phyloP scores from a whole-genome alignment of 345 rosid genomes.

The Psidium friedrichsthalianum region DNA sequence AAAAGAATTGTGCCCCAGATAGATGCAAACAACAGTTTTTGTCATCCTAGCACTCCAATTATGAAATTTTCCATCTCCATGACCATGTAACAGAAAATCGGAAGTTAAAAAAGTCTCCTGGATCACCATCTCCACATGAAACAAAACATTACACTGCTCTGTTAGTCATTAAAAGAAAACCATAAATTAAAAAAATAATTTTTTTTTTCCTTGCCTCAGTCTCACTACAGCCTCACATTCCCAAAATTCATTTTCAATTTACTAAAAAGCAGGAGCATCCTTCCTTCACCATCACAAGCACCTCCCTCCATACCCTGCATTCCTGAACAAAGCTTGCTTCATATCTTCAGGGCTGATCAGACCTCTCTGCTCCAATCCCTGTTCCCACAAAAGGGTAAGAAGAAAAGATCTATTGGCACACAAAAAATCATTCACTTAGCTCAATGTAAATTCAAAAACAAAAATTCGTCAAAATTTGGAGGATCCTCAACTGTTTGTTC shows the following conservation, averaged over 20 bases:
- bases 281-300: constrained; percentile 27
- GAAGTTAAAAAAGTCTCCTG: neutral
- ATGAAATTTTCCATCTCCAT: neutral
- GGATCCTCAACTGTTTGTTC: neutral
- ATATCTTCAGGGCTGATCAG: constrained; percentile 53
- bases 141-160: neutral
- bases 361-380: constrained; percentile 39
- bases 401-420: neutral
- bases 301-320: constrained; percentile 96
- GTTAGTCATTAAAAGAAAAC: neutral
- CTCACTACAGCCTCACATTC: neutral
- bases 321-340: constrained; percentile 77
- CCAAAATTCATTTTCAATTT: neutral
- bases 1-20: neutral
- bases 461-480: neutral
- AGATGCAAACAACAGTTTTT: neutral
- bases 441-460: neutral
- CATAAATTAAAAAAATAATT: neutral
- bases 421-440: neutral
- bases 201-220: neutral
- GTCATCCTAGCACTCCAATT: neutral
- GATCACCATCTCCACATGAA: neutral
- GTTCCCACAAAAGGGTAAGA: neutral
- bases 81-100: neutral
- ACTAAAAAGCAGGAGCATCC: neutral